Evolutionary conservation across 805 yeast species (phyloP).

Genomic region (Candida sakaeoensis): DNA sequence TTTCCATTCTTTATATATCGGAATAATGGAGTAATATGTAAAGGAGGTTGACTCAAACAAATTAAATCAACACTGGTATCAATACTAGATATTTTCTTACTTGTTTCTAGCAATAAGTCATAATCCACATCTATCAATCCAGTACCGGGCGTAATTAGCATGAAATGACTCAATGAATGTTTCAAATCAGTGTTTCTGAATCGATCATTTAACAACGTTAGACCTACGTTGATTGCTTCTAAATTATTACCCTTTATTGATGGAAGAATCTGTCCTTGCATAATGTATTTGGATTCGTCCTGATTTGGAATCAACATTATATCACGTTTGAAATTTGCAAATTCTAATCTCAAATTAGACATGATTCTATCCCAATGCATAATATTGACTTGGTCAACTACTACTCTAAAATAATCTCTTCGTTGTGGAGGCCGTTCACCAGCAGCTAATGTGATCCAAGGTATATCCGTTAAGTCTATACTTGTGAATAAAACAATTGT

Average conservation of each 20-base stretch:
- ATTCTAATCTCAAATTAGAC: conserved; percentile 81
- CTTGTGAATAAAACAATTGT: conserved; percentile 87
- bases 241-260: conserved; percentile 85
- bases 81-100: conserved; percentile 67
- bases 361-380: conserved; percentile 88
- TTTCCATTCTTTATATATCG: conserved; percentile 54
- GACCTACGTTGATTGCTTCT: conserved; percentile 82
- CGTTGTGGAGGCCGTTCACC: conserved; percentile 72
- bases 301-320: conserved; percentile 47
- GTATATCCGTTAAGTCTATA: conserved; percentile 53
- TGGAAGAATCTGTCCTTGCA: conserved; percentile 70
- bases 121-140: conserved; percentile 92
- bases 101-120: conserved; percentile 67
- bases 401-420: conserved; percentile 84
- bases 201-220: conserved; percentile 71
- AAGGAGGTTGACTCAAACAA: conserved; percentile 85
- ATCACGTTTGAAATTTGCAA: conserved; percentile 75
- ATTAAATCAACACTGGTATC: conserved; percentile 88
- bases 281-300: conserved; percentile 20
- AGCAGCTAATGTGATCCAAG: conserved; percentile 56
- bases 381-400: conserved; percentile 89
- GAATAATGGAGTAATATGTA: conserved; percentile 88
- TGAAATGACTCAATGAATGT: conserved; percentile 87
- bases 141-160: conserved; percentile 86
- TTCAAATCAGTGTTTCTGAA: conserved; percentile 82